phyloP scores from a whole-genome alignment of 345 rosid species.

The Linum lewisii region DNA sequence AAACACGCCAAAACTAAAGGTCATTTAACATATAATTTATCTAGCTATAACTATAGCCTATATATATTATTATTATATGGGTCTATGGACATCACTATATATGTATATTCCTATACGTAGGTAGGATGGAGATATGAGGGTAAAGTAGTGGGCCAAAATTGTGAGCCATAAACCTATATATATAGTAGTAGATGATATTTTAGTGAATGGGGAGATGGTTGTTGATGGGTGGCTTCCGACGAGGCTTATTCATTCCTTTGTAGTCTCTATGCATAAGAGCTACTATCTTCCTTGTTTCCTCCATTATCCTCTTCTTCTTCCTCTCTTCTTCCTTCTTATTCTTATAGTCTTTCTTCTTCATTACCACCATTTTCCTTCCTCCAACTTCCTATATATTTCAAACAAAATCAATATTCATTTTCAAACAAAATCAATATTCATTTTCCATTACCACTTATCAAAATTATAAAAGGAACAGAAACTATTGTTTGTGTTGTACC shows the following conservation, averaged over 20 bases:
- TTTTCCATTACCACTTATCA: slow-evolving; percentile 9
- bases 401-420: neutral
- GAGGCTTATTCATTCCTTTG: slow-evolving; percentile 18
- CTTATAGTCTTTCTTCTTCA: too few relatives aligned
- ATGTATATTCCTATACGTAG: neutral
- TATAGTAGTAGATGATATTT: neutral
- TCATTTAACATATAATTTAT: neutral
- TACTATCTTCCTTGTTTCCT: slow-evolving; percentile 26
- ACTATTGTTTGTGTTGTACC: too few relatives aligned
- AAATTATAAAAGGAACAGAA: slow-evolving; percentile 15
- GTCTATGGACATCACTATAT: neutral
- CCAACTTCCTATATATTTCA: slow-evolving; percentile 4
- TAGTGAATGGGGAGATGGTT: slow-evolving; percentile 31
- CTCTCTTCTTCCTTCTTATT: slow-evolving; percentile 9
- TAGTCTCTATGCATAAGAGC: slow-evolving; percentile 34
- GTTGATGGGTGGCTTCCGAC: slow-evolving; percentile 42
- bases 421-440: neutral
- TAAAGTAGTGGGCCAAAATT: slow-evolving; percentile 16
- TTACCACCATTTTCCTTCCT: slow-evolving; percentile 35
- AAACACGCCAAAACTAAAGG: neutral
- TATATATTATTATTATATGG: neutral
- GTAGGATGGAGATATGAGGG: neutral
- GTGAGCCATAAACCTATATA: slow-evolving; percentile 12
- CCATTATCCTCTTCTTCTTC: neutral
- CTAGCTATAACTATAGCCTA: neutral